Evolutionary conservation across 805 yeast genomes (phyloP).

Genomic region (Lachancea fermentati): DNA sequence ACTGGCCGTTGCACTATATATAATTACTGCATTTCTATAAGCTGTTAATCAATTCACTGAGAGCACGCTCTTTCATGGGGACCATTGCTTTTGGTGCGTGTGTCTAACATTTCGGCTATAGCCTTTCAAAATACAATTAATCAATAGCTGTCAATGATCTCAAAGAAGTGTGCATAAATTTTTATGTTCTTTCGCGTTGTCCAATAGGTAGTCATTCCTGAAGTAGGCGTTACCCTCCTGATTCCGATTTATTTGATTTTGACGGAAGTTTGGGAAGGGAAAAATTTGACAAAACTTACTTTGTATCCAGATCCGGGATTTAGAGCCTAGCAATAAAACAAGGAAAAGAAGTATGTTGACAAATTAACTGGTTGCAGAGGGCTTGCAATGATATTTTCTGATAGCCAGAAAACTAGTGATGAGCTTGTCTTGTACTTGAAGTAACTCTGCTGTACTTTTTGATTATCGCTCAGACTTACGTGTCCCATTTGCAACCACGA

Average conservation of each 20-base stretch:
- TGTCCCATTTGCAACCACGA: neutral
- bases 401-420: too few species aligned
- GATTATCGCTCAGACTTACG: neutral
- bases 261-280: neutral
- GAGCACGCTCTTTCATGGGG: neutral
- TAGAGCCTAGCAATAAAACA: conserved; percentile 4
- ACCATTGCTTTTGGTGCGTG: too few species aligned
- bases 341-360: conserved; percentile 5
- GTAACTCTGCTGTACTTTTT: neutral
- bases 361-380: too few species aligned
- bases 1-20: neutral
- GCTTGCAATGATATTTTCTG: too few species aligned
- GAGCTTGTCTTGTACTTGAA: too few species aligned
- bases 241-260: neutral
- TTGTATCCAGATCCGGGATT: conserved; percentile 5
- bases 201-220: neutral
- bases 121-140: too few species aligned
- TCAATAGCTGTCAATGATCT: too few species aligned
- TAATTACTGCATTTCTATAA: neutral
- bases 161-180: too few species aligned
- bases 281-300: conserved; percentile 4
- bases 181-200: too few species aligned
- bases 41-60: neutral
- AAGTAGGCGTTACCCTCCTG: neutral
- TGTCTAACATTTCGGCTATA: too few species aligned